These are phyloP conservation scores for Marasmius tenuissimus DNA, from an alignment of 1,284 basidiomycete species.

Conservation along the genomic window DNA sequence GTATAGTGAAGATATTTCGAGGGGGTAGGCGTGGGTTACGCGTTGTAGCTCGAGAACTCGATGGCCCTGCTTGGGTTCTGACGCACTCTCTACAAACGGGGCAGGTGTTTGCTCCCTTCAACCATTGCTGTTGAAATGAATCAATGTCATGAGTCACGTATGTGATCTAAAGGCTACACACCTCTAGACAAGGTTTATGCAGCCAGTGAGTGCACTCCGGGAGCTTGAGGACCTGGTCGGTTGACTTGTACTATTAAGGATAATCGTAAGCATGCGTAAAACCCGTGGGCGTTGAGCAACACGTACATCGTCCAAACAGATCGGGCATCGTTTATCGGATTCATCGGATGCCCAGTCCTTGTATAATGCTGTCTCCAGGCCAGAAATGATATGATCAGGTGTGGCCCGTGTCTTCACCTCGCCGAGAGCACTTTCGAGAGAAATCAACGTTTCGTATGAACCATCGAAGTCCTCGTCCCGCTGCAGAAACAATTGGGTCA, in stretches of 20 bases:
- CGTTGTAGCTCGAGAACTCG: background rate
- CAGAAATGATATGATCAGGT: constrained; percentile 55
- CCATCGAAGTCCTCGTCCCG: constrained; percentile 71
- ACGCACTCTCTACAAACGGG: constrained; percentile 64
- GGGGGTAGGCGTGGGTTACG: background rate
- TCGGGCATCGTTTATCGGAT: constrained; percentile 71
- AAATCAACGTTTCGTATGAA: constrained; percentile 69
- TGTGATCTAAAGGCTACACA: constrained; percentile 27
- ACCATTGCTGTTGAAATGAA: constrained; percentile 54
- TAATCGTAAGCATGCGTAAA: background rate
- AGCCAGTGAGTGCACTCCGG: constrained; percentile 75
- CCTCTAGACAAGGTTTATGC: constrained; percentile 70
- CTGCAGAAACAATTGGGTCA: constrained; percentile 32
- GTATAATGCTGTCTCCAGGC: constrained; percentile 59
- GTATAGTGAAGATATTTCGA: background rate
- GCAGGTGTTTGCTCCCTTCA: constrained; percentile 62
- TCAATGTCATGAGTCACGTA: background rate
- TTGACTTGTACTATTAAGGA: constrained; percentile 51
- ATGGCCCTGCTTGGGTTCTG: constrained; percentile 17
- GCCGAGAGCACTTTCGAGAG: constrained; percentile 55
- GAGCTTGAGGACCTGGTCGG: constrained; percentile 60
- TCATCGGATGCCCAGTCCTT: constrained; percentile 64
- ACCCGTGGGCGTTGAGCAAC: background rate
- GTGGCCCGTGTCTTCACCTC: constrained; percentile 64
- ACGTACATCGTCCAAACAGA: constrained; percentile 78